phyloP scores from a whole-genome alignment of 495 filamentous ascomycete genomes.

The Lepidopterella palustris region DNA sequence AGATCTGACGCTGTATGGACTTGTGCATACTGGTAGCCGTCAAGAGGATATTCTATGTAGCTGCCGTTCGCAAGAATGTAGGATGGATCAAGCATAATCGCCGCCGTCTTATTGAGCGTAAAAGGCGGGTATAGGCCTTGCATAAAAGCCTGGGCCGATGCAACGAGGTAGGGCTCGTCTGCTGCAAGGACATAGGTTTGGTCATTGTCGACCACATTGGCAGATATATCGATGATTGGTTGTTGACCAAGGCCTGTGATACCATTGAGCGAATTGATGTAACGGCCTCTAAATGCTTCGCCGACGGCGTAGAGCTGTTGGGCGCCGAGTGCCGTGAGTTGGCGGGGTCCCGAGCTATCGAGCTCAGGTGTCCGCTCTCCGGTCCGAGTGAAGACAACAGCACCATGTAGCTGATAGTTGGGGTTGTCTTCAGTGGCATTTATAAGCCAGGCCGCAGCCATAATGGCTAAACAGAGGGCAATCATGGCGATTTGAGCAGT shows the following conservation, averaged over 20 bases:
- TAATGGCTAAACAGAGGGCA: constrained; percentile 24
- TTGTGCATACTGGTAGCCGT: constrained; percentile 67
- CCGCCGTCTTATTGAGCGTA: constrained; percentile 38
- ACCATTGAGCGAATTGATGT: constrained; percentile 23
- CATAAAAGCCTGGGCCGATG: constrained; percentile 67
- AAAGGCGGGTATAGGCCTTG: constrained; percentile 74
- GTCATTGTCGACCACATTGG: constrained; percentile 41
- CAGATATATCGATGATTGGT: constrained; percentile 42
- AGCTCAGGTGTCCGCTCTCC: constrained; percentile 65
- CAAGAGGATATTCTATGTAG: constrained; percentile 50
- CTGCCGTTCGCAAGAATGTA: constrained; percentile 54
- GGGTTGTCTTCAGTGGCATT: constrained; percentile 17
- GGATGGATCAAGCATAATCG: constrained; percentile 35
- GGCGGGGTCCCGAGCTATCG: constrained; percentile 41
- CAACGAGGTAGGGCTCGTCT: constrained; percentile 46
- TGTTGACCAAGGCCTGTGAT: constrained; percentile 33
- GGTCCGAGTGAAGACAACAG: constrained; percentile 65
- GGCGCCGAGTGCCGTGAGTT: constrained; percentile 63
- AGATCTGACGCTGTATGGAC: constrained; percentile 46
- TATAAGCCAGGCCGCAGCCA: constrained; percentile 23
- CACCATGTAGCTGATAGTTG: constrained; percentile 51
- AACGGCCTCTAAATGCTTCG: constrained; percentile 47
- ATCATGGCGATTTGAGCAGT: constrained; percentile 23
- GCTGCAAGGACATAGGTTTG: constrained; percentile 44
- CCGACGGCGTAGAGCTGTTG: constrained; percentile 59